phyloP scores from a whole-genome alignment of 148 eudicot genomes.

The Amaranthus cruentus region DNA sequence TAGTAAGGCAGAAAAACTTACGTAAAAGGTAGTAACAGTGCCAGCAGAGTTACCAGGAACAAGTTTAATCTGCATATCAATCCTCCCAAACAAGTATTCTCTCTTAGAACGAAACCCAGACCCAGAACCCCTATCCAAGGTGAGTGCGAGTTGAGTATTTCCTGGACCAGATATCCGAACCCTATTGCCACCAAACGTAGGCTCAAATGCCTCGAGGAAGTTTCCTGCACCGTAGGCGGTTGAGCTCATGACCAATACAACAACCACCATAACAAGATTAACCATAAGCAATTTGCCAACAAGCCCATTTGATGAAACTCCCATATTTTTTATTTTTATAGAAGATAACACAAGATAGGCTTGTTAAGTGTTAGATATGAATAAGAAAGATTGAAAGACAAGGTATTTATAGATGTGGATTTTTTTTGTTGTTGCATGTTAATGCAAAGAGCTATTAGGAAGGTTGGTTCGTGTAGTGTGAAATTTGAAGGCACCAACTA shows the following conservation, averaged over 20 bases:
- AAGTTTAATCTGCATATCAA: conserved; percentile 47
- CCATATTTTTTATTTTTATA: neutral
- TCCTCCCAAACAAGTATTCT: conserved; percentile 42
- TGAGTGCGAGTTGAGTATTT: conserved; percentile 28
- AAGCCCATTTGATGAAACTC: conserved; percentile 22
- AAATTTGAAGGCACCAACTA: too few relatives aligned
- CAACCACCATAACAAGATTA: neutral
- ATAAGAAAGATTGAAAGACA: conserved; percentile 4
- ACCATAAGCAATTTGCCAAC: conserved; percentile 6
- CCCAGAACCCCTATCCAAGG: conserved; percentile 43
- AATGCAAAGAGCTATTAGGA: too few relatives aligned
- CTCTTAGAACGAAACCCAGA: conserved; percentile 43
- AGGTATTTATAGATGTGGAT: neutral
- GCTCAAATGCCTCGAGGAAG: conserved; percentile 37
- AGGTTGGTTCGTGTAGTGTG: too few relatives aligned
- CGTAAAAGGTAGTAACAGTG: conserved; percentile 48
- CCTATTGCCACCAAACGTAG: conserved; percentile 40
- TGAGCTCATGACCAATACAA: conserved; percentile 7
- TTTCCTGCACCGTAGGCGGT: conserved; percentile 23
- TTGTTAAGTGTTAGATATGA: neutral
- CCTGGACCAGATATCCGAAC: conserved; percentile 19
- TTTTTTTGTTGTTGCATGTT: too few relatives aligned
- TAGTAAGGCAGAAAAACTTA: conserved; percentile 15
- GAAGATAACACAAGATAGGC: neutral
- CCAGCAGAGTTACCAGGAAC: conserved; percentile 52